Conservation (phyloP, 208 protist species). For the Trypanosomatidae sp. region DNA sequence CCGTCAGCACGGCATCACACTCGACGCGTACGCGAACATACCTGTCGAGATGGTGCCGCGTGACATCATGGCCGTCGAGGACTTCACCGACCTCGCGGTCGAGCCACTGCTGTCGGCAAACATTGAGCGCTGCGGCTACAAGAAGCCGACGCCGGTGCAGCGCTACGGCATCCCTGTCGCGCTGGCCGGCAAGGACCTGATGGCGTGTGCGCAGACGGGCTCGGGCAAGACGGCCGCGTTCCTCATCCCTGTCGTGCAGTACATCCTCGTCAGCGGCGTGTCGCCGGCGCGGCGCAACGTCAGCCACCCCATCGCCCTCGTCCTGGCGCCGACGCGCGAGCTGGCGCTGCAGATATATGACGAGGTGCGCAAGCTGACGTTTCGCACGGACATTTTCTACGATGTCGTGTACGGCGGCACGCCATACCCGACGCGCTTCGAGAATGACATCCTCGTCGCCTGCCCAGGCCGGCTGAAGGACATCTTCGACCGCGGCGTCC, state of each 20-base stretch:
- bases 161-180: constrained; percentile 95
- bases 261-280: constrained; percentile 87
- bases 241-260: constrained; percentile 93
- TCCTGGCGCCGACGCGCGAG: constrained; percentile 95
- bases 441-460: constrained; percentile 90
- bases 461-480: constrained; percentile 86
- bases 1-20: constrained; percentile 57
- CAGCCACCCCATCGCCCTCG: constrained; percentile 64
- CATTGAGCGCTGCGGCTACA: constrained; percentile 91
- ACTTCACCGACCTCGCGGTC: constrained; percentile 81
- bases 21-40: constrained; percentile 80
- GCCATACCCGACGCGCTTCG: constrained; percentile 88
- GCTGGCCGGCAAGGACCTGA: constrained; percentile 88
- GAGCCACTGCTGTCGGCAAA: constrained; percentile 85
- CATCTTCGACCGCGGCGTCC: constrained; percentile 58
- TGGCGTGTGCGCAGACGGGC: constrained; percentile 98
- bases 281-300: constrained; percentile 38
- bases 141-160: constrained; percentile 97
- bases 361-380: constrained; percentile 93
- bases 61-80: constrained; percentile 49
- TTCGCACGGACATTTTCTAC: constrained; percentile 84
- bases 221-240: constrained; percentile 98
- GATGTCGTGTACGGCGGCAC: constrained; percentile 97
- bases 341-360: constrained; percentile 94
- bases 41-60: constrained; percentile 74